Conservation (phyloP, 257 asterid species). For the Schizonepeta tenuifolia region DNA sequence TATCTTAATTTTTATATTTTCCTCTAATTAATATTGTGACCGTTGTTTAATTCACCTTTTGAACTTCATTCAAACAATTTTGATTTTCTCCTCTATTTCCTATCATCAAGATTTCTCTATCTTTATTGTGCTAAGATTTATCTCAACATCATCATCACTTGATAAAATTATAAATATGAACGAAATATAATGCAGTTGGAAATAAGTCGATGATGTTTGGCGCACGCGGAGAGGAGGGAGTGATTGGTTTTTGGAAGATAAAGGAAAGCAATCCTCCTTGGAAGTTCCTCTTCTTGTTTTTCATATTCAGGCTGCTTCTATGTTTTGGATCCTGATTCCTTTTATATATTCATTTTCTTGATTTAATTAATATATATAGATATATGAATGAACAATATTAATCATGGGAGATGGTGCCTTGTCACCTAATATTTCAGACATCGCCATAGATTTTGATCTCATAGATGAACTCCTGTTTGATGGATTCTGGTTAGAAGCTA, state of each 20-base stretch:
- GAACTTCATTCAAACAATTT: neutral
- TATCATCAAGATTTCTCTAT: no score
- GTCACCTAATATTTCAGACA: slow-evolving; percentile 46
- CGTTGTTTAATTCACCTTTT: neutral
- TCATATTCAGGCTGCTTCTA: slow-evolving; percentile 51
- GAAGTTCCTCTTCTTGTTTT: slow-evolving; percentile 55
- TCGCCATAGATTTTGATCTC: slow-evolving; percentile 47
- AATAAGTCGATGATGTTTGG: slow-evolving; percentile 47
- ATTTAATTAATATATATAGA: neutral
- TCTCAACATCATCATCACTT: no score
- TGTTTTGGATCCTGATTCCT: slow-evolving; percentile 51
- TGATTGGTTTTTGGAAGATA: slow-evolving; percentile 58
- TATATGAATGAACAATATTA: slow-evolving; percentile 22
- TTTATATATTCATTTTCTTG: slow-evolving; percentile 22
- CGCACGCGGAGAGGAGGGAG: slow-evolving; percentile 26
- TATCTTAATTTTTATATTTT: neutral
- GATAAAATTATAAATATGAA: neutral
- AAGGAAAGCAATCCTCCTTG: slow-evolving; percentile 49
- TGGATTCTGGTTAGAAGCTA: slow-evolving; percentile 74
- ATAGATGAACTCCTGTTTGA: slow-evolving; percentile 63
- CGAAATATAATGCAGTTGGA: slow-evolving; percentile 49
- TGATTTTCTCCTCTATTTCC: no score
- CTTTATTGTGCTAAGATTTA: neutral
- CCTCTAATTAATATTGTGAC: no score
- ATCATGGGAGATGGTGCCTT: slow-evolving; percentile 60